Conservation (phyloP, 2,329 filamentous ascomycete genomes). For the Cryphonectria naterciae region DNA sequence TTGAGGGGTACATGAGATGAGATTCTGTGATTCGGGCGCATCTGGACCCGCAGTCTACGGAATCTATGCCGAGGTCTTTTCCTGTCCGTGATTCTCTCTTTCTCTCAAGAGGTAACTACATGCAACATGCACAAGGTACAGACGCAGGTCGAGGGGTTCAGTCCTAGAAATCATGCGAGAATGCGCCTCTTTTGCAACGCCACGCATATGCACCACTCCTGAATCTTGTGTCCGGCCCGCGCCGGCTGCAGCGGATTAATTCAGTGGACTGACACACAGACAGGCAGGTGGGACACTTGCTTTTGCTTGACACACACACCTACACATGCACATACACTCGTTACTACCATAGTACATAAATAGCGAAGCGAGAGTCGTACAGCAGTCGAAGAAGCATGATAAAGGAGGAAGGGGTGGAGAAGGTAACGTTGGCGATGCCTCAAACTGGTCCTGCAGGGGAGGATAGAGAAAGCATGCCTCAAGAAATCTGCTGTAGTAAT, state of each 20-base stretch:
- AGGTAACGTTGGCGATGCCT: background rate
- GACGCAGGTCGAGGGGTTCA: background rate
- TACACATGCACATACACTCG: background rate
- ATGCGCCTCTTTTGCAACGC: background rate
- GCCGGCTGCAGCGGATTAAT: background rate
- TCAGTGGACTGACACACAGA: background rate
- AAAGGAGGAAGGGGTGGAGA: background rate
- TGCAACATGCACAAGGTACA: background rate
- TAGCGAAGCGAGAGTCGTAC: background rate
- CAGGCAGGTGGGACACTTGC: background rate
- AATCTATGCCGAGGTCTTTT: background rate
- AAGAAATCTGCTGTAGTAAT: background rate
- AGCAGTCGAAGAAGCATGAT: background rate
- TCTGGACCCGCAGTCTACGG: background rate
- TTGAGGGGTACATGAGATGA: background rate
- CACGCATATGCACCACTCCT: slow-evolving; percentile 1
- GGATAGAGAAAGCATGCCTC: background rate
- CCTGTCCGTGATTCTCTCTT: background rate
- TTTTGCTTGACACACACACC: background rate
- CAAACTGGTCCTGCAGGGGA: background rate
- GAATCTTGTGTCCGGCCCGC: background rate
- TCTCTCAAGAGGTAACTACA: background rate
- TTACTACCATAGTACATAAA: background rate
- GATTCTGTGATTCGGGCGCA: background rate
- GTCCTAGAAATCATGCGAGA: background rate